Evolutionary conservation across 208 protist genomes (phyloP), one percentile per base, ranked within the genome.

Genomic region (Lotmaria passim): DNA sequence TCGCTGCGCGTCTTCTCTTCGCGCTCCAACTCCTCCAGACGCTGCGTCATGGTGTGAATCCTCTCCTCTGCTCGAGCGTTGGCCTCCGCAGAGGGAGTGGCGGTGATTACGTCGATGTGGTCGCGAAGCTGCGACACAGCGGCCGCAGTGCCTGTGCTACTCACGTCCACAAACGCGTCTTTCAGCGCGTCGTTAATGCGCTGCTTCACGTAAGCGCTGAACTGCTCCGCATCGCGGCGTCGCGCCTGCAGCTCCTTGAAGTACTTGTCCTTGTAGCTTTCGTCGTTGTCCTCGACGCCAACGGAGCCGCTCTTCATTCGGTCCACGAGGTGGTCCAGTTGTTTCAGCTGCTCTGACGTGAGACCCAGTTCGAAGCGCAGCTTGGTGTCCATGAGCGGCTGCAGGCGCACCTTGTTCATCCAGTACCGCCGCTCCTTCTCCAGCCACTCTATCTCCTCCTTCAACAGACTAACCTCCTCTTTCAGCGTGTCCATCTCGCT

Each of bases 351-450:
- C 44, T 95, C 87, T 2, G 84, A 78, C 1, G 85, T 86, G 19
- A 97, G 84, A 2, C 89, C 90, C 7, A 97, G 78, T 73, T 93
- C 85, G 43, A 93, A 83, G 41, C 88, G 84, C 58, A 95, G 80
- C 72, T 96, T 94, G 0, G 90, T 93, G 73, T 93, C 84, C 76
- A 94, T 83, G 2, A 97, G 81, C 1, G 93, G 87, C 71, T 96
- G 89, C 48, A 97, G 72, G 19, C 93, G 89, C 28, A 97, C 93
- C 53, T 94, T 94, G 65, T 94, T 85, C 93, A 96, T 94, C 90
- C 90, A 96, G 55, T 94, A 82, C 4, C 82, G 86, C 1, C 93
- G 78, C 56, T 97, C 93, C 34, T 81, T 82, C 74, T 97, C 93
- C 14, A 97, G 69, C 87, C 89, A 94, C 64, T 93, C 90, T 10